Evolutionary conservation across 31 red algal species (phyloP).

Genomic region (Porphyra umbilicalis): DNA sequence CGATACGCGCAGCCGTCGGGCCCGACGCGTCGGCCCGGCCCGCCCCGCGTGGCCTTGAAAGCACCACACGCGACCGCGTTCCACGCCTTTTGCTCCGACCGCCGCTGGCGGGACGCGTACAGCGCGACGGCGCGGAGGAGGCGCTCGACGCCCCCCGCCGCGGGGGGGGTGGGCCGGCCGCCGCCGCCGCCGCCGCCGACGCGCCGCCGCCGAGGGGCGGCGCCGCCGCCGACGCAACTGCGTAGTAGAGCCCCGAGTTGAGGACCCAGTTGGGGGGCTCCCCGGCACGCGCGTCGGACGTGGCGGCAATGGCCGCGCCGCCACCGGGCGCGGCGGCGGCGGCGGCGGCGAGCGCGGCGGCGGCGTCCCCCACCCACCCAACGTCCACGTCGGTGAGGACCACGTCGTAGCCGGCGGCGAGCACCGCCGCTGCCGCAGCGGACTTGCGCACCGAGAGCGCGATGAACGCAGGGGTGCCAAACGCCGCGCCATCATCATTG

Average conservation of each 20-base stretch:
- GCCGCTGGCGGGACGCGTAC: conserved; percentile 31
- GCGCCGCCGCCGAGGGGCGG: neutral
- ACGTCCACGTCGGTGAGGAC: conserved; percentile 81
- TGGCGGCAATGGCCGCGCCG: neutral
- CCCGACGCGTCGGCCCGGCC: conserved; percentile 46
- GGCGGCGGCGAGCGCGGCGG: conserved; percentile 6
- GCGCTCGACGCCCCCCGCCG: conserved; percentile 46
- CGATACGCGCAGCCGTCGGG: conserved; percentile 21
- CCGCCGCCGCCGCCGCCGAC: neutral
- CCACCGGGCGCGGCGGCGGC: neutral
- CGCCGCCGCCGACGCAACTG: conserved; percentile 5
- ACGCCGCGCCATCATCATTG: neutral
- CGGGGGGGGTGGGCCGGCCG: no score
- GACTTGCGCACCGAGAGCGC: conserved; percentile 43
- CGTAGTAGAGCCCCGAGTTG: conserved; percentile 73
- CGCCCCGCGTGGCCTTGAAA: conserved; percentile 44
- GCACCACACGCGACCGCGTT: conserved; percentile 84
- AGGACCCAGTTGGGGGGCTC: conserved; percentile 2
- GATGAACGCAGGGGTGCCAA: conserved; percentile 41
- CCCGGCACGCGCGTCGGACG: neutral
- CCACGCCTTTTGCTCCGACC: conserved; percentile 81
- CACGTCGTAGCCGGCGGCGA: conserved; percentile 63
- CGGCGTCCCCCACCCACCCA: conserved; percentile 40
- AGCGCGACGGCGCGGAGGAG: conserved; percentile 60
- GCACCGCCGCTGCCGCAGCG: conserved; percentile 30